Conservation (phyloP, 2,329 filamentous ascomycete species). For the Ophiostoma montium region DNA sequence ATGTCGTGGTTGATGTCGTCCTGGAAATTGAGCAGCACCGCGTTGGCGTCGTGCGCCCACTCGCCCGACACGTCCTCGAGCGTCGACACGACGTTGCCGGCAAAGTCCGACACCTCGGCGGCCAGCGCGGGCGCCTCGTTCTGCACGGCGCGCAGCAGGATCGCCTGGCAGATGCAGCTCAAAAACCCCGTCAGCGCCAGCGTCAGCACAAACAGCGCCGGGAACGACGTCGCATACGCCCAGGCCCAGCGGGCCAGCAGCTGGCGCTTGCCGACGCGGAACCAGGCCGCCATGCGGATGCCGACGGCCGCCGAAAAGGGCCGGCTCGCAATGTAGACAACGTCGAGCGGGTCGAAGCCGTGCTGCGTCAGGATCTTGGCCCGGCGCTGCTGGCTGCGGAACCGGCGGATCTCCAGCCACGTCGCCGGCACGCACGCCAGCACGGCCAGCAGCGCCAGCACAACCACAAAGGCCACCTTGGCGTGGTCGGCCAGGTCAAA, state of each 20-base stretch:
- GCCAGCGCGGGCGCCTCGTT: slow-evolving; percentile 64
- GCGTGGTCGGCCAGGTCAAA: slow-evolving; percentile 52
- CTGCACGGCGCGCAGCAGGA: slow-evolving; percentile 60
- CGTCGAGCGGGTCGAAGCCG: slow-evolving; percentile 68
- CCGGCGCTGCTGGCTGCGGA: slow-evolving; percentile 56
- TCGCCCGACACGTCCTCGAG: slow-evolving; percentile 58
- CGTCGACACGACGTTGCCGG: slow-evolving; percentile 58
- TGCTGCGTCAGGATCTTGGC: slow-evolving; percentile 45
- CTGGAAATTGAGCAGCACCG: slow-evolving; percentile 40
- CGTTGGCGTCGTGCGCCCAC: slow-evolving; percentile 68
- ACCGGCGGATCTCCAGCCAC: slow-evolving; percentile 65
- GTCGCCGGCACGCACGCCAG: slow-evolving; percentile 57
- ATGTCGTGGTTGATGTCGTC: slow-evolving; percentile 69
- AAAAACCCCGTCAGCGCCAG: slow-evolving; percentile 72
- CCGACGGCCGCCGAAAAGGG: slow-evolving; percentile 62
- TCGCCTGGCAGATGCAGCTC: slow-evolving; percentile 67
- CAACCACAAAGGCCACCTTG: slow-evolving; percentile 61
- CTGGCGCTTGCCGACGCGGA: slow-evolving; percentile 47
- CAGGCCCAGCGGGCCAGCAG: slow-evolving; percentile 69
- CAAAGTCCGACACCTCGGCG: slow-evolving; percentile 62
- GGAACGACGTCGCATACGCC: slow-evolving; percentile 73
- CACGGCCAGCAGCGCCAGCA: slow-evolving; percentile 41
- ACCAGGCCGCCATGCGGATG: slow-evolving; percentile 49
- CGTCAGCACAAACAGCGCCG: slow-evolving; percentile 74
- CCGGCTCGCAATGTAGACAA: slow-evolving; percentile 74